Evolutionary conservation across 331 rosid genomes (phyloP).

Genomic region (Malus hybrid): DNA sequence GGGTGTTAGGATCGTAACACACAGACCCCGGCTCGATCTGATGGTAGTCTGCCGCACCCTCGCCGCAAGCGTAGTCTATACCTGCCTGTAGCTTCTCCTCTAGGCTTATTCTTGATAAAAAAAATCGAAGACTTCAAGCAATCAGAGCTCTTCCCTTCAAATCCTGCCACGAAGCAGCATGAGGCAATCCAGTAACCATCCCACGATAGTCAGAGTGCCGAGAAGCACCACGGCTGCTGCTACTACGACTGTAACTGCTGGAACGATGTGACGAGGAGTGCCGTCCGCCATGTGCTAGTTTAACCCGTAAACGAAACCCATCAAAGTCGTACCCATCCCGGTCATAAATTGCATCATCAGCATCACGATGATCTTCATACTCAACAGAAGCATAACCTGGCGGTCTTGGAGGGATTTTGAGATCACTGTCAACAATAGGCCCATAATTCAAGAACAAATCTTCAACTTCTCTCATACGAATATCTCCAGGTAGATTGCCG

Average conservation of each 20-base stretch:
- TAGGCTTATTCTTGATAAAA: too few relatives aligned
- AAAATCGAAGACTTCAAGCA: too few relatives aligned
- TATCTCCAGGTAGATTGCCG: constrained; percentile 90
- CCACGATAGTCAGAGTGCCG: constrained; percentile 82
- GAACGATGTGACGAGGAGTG: constrained; percentile 58
- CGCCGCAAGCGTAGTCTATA: too few relatives aligned
- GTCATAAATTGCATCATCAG: constrained; percentile 76
- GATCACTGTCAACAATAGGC: constrained; percentile 85
- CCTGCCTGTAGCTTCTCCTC: too few relatives aligned
- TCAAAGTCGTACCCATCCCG: constrained; percentile 85
- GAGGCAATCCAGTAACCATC: constrained; percentile 83
- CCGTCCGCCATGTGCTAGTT: constrained; percentile 72
- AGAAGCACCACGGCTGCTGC: constrained; percentile 61
- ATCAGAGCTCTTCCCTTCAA: constrained; percentile 23
- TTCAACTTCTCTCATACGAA: constrained; percentile 80
- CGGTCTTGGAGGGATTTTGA: constrained; percentile 91
- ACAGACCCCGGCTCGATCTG: too few relatives aligned
- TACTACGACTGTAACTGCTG: constrained; percentile 48
- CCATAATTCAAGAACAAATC: constrained; percentile 82
- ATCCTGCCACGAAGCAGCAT: constrained; percentile 97
- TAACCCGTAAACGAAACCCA: constrained; percentile 69
- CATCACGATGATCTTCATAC: constrained; percentile 90
- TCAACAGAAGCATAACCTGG: constrained; percentile 91
- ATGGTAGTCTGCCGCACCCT: too few relatives aligned
- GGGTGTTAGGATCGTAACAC: too few relatives aligned